Evolutionary conservation across 495 filamentous ascomycete species (phyloP).

Genomic region (Penicillium flavigenum): DNA sequence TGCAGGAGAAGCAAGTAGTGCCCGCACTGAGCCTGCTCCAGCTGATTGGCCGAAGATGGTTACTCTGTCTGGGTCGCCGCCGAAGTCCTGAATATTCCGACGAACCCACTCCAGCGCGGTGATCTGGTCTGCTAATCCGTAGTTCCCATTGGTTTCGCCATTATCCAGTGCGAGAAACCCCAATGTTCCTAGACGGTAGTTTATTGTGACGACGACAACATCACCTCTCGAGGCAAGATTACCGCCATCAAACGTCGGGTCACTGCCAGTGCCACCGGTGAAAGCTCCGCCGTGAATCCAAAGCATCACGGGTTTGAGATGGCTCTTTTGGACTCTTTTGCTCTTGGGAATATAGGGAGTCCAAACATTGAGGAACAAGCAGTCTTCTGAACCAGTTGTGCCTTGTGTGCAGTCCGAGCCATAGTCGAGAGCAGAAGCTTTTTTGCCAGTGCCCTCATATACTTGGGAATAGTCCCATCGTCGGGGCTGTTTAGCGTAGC

Average conservation of each 20-base stretch:
- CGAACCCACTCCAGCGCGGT: conserved; percentile 39
- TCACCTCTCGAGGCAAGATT: conserved; percentile 45
- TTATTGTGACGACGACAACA: conserved; percentile 48
- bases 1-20: conserved; percentile 27
- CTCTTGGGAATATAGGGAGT: conserved; percentile 46
- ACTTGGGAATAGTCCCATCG: conserved; percentile 25
- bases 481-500: conserved; percentile 23
- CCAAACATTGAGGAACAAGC: conserved; percentile 48
- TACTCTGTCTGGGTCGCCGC: conserved; percentile 53
- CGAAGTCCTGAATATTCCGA: conserved; percentile 37
- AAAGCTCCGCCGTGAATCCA: conserved; percentile 52
- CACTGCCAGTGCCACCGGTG: conserved; percentile 38
- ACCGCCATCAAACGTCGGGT: conserved; percentile 41
- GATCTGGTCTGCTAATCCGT: conserved; percentile 40
- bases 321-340: conserved; percentile 12
- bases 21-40: conserved; percentile 45
- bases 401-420: conserved; percentile 22
- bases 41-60: conserved; percentile 57
- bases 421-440: conserved; percentile 24
- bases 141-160: conserved; percentile 33
- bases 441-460: conserved; percentile 16
- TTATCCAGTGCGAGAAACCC: conserved; percentile 35
- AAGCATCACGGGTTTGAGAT: conserved; percentile 45
- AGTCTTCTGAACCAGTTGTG: conserved; percentile 28
- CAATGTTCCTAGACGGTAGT: conserved; percentile 42